Base-by-base conservation (phyloP, 1,284 basidiomycete species). In the Ustilago nuda region DNA sequence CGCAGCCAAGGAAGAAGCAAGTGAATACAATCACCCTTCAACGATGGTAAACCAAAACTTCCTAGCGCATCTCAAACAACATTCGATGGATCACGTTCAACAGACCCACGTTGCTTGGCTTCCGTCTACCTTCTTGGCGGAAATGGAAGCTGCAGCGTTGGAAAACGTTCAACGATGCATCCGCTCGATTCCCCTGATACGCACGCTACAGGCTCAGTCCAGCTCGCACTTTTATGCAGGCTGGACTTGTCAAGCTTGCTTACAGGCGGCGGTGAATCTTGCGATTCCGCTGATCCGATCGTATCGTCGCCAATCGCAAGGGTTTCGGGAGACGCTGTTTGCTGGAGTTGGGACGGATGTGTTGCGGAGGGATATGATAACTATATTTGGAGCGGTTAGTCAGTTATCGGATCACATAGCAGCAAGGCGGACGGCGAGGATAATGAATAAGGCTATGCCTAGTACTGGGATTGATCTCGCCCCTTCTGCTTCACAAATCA, bases 221-320 rank as follows among this genome's bases (percentile, higher is more conserved):
- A 58, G 56, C 27, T 69, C 72, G 52, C 72, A 69, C 8, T 66
- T 70, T 35, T 70, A 62, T 35, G 56, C 61, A 3, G 56, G 63
- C 9, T 74, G 72, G 72, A 51, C 53, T 11, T 55, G 56, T 33
- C 57, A 63, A 23, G 61, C 66, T 15, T 53, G 45, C 30, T 39
- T 63, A 8, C 66, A 74, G 30, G 58, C 58, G 3, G 71, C 71
- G 0, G 59, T 73, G 37, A 68, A 64, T n/a, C 59, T 73, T 8
- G 58, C 71, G 11, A 59, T 73, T 12, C 71, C 71, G 6, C 53
- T 73, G 8, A 57, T 73, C 0, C 61, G 71, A 4, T 65, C 50
- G 11, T 62, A 73, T 23, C 54, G 48, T 32, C 61, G 71, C 3
- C 61, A 62, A 3, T 48, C 45, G 17, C 43, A 30, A 12, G n/a